These are phyloP conservation scores for Suillus subluteus DNA, from an alignment of 768 basidiomycete genomes.

Conservation along the genomic window DNA sequence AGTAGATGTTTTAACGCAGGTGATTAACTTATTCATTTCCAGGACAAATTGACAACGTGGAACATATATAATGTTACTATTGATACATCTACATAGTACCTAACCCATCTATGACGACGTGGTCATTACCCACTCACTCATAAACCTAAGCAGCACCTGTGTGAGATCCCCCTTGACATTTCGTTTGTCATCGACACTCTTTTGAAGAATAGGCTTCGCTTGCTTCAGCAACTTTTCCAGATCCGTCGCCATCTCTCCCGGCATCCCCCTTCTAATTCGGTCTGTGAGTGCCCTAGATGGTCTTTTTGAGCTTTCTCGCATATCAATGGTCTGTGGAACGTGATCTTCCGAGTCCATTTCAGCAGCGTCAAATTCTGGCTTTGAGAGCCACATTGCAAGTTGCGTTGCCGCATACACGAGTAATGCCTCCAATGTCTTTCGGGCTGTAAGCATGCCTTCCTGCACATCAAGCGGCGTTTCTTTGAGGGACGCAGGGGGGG, in stretches of 20 bases:
- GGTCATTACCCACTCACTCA: conserved; percentile 61
- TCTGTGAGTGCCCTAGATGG: conserved; percentile 61
- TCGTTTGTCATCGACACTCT: conserved; percentile 51
- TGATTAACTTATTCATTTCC: conserved; percentile 18
- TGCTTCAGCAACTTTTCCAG: conserved; percentile 67
- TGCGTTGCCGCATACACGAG: conserved; percentile 76
- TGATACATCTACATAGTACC: neutral
- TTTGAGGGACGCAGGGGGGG: conserved; percentile 34
- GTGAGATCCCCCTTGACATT: conserved; percentile 55
- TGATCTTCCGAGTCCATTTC: conserved; percentile 47
- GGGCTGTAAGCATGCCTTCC: conserved; percentile 57
- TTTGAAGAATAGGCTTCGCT: conserved; percentile 63
- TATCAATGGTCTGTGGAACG: conserved; percentile 14
- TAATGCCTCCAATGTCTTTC: conserved; percentile 67
- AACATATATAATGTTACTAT: conserved; percentile 18
- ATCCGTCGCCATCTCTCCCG: conserved; percentile 78
- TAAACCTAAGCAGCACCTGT: conserved; percentile 61
- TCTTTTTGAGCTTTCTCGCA: conserved; percentile 38
- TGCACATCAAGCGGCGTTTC: conserved; percentile 49
- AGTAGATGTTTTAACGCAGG: conserved; percentile 77
- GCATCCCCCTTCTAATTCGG: conserved; percentile 73
- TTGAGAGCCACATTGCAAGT: conserved; percentile 77
- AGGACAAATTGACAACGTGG: neutral
- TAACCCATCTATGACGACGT: conserved; percentile 26
- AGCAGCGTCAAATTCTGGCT: conserved; percentile 63